phyloP scores from a whole-genome alignment of 73 alveolate species.

The Breviolum minutum region DNA sequence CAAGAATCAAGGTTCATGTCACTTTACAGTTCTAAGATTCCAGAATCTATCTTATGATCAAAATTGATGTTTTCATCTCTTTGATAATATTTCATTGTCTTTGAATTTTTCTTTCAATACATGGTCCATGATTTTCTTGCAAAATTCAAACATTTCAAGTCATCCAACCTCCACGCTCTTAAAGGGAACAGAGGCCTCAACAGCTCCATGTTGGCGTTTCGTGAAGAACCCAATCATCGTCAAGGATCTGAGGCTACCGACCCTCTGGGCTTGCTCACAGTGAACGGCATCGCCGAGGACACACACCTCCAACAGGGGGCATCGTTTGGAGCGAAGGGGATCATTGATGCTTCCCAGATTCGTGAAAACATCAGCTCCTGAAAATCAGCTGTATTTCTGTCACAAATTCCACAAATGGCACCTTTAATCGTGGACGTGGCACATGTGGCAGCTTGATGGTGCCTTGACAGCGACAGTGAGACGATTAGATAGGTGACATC shows the following conservation, averaged over 20 bases:
- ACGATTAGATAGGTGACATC: too few species aligned
- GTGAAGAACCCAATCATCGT: slow-evolving; percentile 20
- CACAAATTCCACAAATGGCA: background rate
- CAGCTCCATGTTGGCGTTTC: background rate
- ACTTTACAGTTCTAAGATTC: too few species aligned
- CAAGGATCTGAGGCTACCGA: slow-evolving; percentile 98
- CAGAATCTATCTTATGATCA: background rate
- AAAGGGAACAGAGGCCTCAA: slow-evolving; percentile 52
- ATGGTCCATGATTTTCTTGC: too few species aligned
- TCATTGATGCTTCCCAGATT: background rate
- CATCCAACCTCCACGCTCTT: slow-evolving; percentile 73
- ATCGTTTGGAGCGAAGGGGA: background rate
- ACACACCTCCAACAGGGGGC: slow-evolving; percentile 97
- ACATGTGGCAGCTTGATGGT: slow-evolving; percentile 99
- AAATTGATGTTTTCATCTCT: background rate
- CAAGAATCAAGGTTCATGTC: too few species aligned
- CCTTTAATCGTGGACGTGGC: slow-evolving; percentile 99
- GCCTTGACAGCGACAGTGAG: slow-evolving; percentile 94
- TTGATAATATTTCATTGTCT: too few species aligned
- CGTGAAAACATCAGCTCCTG: background rate
- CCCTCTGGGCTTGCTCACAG: slow-evolving; percentile 99
- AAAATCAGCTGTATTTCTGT: too few species aligned
- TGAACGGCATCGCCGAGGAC: slow-evolving; percentile 99
- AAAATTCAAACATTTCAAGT: background rate
- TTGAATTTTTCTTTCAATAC: too few species aligned